A percentile compares a stretch with the other conserved stretches of the same genome.
Conservation (phyloP, 371 early-diverging fungal genomes). For the Lichtheimia hyalospora region DNA sequence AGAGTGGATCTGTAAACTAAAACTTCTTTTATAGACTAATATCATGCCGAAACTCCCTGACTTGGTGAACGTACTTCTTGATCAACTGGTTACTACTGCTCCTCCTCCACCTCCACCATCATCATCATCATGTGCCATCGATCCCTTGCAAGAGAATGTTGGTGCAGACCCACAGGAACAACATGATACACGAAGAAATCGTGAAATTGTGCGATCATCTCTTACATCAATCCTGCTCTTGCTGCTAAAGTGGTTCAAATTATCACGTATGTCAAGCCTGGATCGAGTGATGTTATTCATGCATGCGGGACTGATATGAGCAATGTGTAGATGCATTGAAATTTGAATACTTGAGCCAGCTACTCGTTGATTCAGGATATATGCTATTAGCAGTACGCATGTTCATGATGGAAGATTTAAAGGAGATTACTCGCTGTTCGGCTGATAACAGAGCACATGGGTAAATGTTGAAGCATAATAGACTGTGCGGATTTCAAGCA, state of each 20-base stretch:
- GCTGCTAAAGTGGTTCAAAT: slow-evolving; percentile 69
- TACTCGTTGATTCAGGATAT: slow-evolving; percentile 80
- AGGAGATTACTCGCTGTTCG: not conserved
- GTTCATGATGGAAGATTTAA: slow-evolving; percentile 4
- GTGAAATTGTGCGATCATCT: slow-evolving; percentile 73
- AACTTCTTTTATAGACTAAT: slow-evolving; percentile 14
- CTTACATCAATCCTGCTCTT: slow-evolving; percentile 67
- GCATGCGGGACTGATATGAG: not conserved
- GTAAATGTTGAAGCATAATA: not conserved
- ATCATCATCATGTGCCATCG: not conserved
- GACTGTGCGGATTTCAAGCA: too few species aligned
- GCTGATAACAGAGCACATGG: not conserved
- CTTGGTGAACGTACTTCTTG: slow-evolving; percentile 42
- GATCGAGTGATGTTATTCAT: not conserved
- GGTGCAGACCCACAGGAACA: slow-evolving; percentile 25
- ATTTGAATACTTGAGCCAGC: slow-evolving; percentile 76
- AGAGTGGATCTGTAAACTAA: too few species aligned
- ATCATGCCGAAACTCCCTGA: slow-evolving; percentile 45
- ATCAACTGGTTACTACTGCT: slow-evolving; percentile 37
- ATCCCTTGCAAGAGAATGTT: not conserved
- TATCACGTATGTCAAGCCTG: slow-evolving; percentile 49
- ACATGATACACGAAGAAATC: slow-evolving; percentile 55
- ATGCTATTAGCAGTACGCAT: slow-evolving; percentile 47
- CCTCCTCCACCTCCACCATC: not conserved
- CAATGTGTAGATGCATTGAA: slow-evolving; percentile 59